These are phyloP conservation scores for Wickerhamomyces hampshirensis DNA, from an alignment of 805 yeast species.

Conservation along the genomic window DNA sequence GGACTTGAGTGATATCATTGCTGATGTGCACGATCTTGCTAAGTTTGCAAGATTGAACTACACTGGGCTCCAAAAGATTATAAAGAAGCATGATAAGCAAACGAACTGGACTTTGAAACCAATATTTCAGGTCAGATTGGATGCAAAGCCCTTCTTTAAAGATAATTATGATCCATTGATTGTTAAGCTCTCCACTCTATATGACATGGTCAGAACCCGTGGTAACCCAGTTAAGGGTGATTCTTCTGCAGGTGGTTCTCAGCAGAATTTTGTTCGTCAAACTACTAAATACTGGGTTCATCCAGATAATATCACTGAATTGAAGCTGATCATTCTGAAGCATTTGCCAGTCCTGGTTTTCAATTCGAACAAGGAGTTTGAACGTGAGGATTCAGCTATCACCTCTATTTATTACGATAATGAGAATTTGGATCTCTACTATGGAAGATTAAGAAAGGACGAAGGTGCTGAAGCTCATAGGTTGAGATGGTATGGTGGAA, in stretches of 20 bases:
- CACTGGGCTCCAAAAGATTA: slow-evolving; percentile 94
- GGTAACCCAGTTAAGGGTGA: slow-evolving; percentile 96
- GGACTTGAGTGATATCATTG: slow-evolving; percentile 81
- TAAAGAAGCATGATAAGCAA: slow-evolving; percentile 93
- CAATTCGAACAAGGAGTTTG: slow-evolving; percentile 94
- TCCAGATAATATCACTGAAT: slow-evolving; percentile 95
- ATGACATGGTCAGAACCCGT: slow-evolving; percentile 90
- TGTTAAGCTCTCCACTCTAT: slow-evolving; percentile 81
- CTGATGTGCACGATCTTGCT: slow-evolving; percentile 95
- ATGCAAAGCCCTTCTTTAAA: slow-evolving; percentile 92
- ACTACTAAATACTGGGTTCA: slow-evolving; percentile 99
- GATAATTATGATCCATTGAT: slow-evolving; percentile 88
- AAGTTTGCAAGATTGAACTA: slow-evolving; percentile 90
- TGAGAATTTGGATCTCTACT: slow-evolving; percentile 80
- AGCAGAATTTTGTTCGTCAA: slow-evolving; percentile 97
- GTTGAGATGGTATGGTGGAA: slow-evolving; percentile 98
- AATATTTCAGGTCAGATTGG: slow-evolving; percentile 86
- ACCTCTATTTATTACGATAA: slow-evolving; percentile 96
- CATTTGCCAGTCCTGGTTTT: slow-evolving; percentile 96
- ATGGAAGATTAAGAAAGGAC: slow-evolving; percentile 90
- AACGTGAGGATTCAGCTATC: slow-evolving; percentile 90
- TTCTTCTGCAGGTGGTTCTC: slow-evolving; percentile 95
- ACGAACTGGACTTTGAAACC: slow-evolving; percentile 82
- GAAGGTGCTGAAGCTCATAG: slow-evolving; percentile 99
- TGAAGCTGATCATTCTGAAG: slow-evolving; percentile 85